These are phyloP conservation scores for Elsinoe australis DNA, from an alignment of 2,329 filamentous ascomycete species.

Conservation along the genomic window DNA sequence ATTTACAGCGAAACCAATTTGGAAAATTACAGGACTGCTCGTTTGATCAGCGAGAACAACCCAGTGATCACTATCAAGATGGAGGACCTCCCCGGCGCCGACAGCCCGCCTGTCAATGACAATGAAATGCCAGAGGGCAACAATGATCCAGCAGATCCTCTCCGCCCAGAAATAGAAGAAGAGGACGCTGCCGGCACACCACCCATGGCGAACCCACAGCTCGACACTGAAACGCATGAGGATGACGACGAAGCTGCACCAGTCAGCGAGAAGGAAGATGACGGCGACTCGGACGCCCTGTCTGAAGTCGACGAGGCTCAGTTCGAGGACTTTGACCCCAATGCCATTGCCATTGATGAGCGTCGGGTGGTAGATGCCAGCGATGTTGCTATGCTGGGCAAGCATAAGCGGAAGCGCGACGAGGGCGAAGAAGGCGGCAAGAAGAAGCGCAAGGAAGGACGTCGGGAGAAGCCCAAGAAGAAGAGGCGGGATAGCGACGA, in stretches of 20 bases:
- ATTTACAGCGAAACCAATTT: too few species aligned
- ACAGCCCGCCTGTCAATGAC: slow-evolving; percentile 33
- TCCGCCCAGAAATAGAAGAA: slow-evolving; percentile 42
- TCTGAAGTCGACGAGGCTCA: slow-evolving; percentile 59
- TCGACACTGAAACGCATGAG: slow-evolving; percentile 41
- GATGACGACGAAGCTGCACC: slow-evolving; percentile 23
- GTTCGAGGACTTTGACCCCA: slow-evolving; percentile 57
- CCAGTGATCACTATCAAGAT: slow-evolving; percentile 14
- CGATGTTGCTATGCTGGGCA: slow-evolving; percentile 53
- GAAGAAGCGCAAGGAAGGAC: slow-evolving; percentile 59
- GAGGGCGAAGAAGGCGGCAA: slow-evolving; percentile 51
- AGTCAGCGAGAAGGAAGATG: slow-evolving; percentile 37
- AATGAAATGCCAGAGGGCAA: slow-evolving; percentile 40
- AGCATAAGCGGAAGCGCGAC: slow-evolving; percentile 59
- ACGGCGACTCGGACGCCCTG: slow-evolving; percentile 52
- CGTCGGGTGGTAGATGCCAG: slow-evolving; percentile 54
- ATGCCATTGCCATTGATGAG: slow-evolving; percentile 54
- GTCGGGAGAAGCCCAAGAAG: slow-evolving; percentile 51
- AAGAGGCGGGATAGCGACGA: slow-evolving; percentile 52
- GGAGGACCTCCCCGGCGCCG: slow-evolving; percentile 23
- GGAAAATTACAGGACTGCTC: too few species aligned
- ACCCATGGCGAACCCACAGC: slow-evolving; percentile 36
- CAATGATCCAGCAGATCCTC: slow-evolving; percentile 40
- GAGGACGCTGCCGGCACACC: slow-evolving; percentile 39
- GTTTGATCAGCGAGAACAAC: too few species aligned